Evolutionary conservation across 163 green algal genomes (phyloP), one percentile per base, ranked within the genome.

Genomic region (Picocystis sp.): DNA sequence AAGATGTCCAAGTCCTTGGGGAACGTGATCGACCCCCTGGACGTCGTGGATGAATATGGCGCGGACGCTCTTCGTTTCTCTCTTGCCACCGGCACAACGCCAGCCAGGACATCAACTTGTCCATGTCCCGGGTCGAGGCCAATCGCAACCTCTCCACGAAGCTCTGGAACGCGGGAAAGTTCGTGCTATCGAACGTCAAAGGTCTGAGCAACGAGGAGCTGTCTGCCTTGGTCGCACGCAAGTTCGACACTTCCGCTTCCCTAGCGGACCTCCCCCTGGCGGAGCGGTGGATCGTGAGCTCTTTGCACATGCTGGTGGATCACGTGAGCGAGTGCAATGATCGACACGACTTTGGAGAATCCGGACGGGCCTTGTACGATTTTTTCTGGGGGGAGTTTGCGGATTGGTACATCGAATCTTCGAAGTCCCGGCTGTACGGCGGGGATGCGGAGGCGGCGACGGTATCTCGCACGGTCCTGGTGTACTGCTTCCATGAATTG

Each of bases 61-160:
- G 78, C 78, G 17, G 90, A 98, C 56, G 81, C 89, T 2, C 76
- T 98, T 48, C 75, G 88, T 35, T 93, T 86, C 65, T 93, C 87
- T 2, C 77, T 97, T 15, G 85, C 83, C 42, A 94, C 83, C 22
- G 81, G 79, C 22, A 91, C 81, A 8, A 65, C 74, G 8, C 66
- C 73, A 0, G 81, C 12, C 87, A 96, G 72, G 91, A 99, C 68
- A 61, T 99, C 11, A 98, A 96, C 70, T 78, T 99, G 22, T 86
- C 72, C 9, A 65, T 92, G 57, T 84, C 95, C 23, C 70, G 82
- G 3, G 55, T 99, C n/a, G 80, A 67, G 21, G 65, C 74, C 47
- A 83, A 81, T 48, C 71, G 84, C 50, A 94, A 94, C 70, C 92
- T 99, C 55, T 89, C 77, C 54, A 99, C 97, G 82, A 99, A 99